Conservation (phyloP, 73 alveolate species). For the Paramecium tetraurelia region DNA sequence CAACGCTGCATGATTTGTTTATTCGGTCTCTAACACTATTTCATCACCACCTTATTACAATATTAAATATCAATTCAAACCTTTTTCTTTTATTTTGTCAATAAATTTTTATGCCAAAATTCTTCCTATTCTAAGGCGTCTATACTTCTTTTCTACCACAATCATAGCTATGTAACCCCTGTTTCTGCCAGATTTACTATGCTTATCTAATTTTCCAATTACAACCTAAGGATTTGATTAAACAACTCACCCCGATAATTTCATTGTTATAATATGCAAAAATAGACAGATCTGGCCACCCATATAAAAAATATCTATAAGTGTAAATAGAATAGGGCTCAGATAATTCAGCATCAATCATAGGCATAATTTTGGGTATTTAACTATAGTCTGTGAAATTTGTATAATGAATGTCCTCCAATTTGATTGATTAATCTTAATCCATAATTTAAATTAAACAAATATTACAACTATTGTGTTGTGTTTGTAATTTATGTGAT, state of each 20-base stretch:
- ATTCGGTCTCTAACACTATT: constrained; percentile 91
- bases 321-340: constrained; percentile 97
- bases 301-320: constrained; percentile 89
- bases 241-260: constrained; percentile 72
- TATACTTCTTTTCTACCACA: constrained; percentile 89
- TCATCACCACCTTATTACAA: constrained; percentile 81
- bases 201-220: constrained; percentile 71
- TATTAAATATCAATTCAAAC: background rate
- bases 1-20: constrained; percentile 88
- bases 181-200: constrained; percentile 64
- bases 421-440: background rate
- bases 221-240: constrained; percentile 2
- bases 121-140: constrained; percentile 93
- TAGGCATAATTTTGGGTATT: constrained; percentile 68
- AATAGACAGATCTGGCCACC: constrained; percentile 87
- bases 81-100: constrained; percentile 77
- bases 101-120: constrained; percentile 79
- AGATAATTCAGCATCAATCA: constrained; percentile 90
- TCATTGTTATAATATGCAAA: constrained; percentile 76
- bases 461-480: background rate
- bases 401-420: constrained; percentile 51
- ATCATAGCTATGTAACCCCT: constrained; percentile 97
- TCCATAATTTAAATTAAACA: background rate
- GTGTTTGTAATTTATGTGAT: background rate
- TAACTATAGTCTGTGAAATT: constrained; percentile 53